A percentile compares a stretch with the other conserved stretches of the same genome.
Evolutionary conservation across 768 basidiomycete genomes (phyloP).

Genomic region (Suillus fuscotomentosus): DNA sequence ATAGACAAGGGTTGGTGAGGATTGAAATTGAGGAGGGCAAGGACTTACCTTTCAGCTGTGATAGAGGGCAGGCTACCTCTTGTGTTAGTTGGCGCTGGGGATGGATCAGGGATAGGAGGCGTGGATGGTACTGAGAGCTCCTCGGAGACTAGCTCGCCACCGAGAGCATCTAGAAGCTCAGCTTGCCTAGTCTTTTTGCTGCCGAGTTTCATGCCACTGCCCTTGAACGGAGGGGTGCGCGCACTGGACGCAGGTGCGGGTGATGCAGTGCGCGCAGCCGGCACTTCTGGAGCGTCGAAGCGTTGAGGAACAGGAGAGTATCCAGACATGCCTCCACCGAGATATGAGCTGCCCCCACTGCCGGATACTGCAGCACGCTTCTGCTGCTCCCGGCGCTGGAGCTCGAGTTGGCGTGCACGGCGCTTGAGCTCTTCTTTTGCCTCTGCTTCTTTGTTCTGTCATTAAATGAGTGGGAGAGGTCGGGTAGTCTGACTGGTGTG

Average conservation of each 20-base stretch:
- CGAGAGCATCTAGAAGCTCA: conserved; percentile 84
- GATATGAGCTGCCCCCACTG: conserved; percentile 51
- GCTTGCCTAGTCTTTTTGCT: conserved; percentile 89
- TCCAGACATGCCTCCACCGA: conserved; percentile 65
- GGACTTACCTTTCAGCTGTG: conserved; percentile 65
- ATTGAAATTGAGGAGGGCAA: background rate
- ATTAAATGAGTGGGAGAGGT: background rate
- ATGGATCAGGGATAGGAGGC: conserved; percentile 46
- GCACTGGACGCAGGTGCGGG: conserved; percentile 43
- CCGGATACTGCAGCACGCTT: conserved; percentile 59
- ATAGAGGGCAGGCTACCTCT: conserved; percentile 74
- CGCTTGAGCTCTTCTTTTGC: conserved; percentile 99
- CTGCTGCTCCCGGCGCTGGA: conserved; percentile 95
- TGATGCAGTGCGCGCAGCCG: conserved; percentile 42
- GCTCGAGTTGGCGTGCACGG: conserved; percentile 95
- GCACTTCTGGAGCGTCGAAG: conserved; percentile 63
- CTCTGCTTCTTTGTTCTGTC: conserved; percentile 96
- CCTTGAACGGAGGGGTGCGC: conserved; percentile 86
- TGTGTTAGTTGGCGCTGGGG: conserved; percentile 43
- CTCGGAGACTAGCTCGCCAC: conserved; percentile 66
- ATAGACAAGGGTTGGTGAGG: conserved; percentile 3
- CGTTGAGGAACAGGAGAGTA: conserved; percentile 70
- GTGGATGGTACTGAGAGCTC: conserved; percentile 50
- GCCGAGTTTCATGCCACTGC: conserved; percentile 94
- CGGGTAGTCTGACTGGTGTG: background rate